phyloP scores from a whole-genome alignment of 352 stramenopile genomes.

The Thraustochytrium sp. region DNA sequence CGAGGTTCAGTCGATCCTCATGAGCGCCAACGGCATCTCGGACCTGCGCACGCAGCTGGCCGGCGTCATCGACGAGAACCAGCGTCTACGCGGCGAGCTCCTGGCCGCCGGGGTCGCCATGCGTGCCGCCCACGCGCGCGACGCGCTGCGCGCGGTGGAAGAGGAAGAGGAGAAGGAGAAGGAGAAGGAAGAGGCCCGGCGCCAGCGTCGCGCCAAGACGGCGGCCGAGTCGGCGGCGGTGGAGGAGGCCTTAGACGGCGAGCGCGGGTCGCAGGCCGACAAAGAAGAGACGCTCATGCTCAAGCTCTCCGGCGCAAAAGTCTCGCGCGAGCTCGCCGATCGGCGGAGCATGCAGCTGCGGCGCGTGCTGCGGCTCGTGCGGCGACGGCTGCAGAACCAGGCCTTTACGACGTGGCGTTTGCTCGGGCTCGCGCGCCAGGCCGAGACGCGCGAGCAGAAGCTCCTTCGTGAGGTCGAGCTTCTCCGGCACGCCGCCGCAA shows the following conservation, averaged over 20 bases:
- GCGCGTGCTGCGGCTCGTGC: slow-evolving; percentile 14
- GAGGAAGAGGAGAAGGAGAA: not conserved
- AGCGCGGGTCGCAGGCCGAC: not conserved
- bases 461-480: not conserved
- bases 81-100: slow-evolving; percentile 2
- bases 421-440: not conserved
- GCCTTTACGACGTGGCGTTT: not conserved
- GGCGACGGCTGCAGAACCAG: slow-evolving; percentile 3
- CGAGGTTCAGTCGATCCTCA: slow-evolving; percentile 3
- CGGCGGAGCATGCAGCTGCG: slow-evolving; percentile 29
- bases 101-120: not conserved
- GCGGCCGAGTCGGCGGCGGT: not conserved
- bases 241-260: not conserved
- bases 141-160: not conserved
- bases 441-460: not conserved
- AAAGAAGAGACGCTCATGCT: slow-evolving; percentile 30
- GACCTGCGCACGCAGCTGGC: not conserved
- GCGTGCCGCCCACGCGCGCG: not conserved
- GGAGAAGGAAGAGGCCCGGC: no score
- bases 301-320: not conserved
- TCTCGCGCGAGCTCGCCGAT: slow-evolving; percentile 18
- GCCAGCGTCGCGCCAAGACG: no score
- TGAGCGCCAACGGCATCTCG: not conserved
- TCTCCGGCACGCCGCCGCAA: no score
- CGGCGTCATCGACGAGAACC: slow-evolving; percentile 17